Percentiles rank a stretch among this genome's conserved stretches.
Evolutionary conservation across 2,329 filamentous ascomycete species (phyloP).

Genomic region (Magnaporthiopsis incrustans): DNA sequence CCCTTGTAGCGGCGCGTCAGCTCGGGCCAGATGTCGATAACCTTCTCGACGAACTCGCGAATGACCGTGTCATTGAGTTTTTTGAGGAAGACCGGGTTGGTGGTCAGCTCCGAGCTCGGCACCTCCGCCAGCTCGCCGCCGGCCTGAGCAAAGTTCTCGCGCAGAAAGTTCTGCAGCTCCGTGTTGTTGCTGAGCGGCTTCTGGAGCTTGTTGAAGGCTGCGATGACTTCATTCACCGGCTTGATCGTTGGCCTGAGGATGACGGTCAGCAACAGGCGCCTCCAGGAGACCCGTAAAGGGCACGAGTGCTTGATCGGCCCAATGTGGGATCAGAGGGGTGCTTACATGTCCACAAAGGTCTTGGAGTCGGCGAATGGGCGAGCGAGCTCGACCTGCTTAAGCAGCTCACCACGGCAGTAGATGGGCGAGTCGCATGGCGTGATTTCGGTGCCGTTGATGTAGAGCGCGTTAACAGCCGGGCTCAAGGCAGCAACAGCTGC

Average conservation of each 20-base stretch:
- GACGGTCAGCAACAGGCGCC: constrained; percentile 1
- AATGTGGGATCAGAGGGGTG: constrained; percentile 8
- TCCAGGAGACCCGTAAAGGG: neutral
- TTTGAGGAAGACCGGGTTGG: constrained; percentile 49
- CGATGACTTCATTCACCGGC: constrained; percentile 51
- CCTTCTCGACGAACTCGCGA: constrained; percentile 51
- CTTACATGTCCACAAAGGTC: constrained; percentile 62
- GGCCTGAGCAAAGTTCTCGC: constrained; percentile 54
- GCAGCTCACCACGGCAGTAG: constrained; percentile 59
- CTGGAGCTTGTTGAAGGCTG: constrained; percentile 49
- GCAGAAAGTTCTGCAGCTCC: constrained; percentile 53
- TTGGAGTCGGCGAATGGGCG: constrained; percentile 59
- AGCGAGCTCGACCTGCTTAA: constrained; percentile 55
- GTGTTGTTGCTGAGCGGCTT: constrained; percentile 57
- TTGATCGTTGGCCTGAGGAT: constrained; percentile 46
- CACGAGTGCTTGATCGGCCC: neutral
- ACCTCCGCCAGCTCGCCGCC: constrained; percentile 54
- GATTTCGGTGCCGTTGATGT: constrained; percentile 50
- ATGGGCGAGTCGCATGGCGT: constrained; percentile 60
- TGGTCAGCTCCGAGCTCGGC: constrained; percentile 39
- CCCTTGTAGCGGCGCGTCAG: constrained; percentile 52
- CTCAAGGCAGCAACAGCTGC: constrained; percentile 20
- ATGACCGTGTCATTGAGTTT: constrained; percentile 50
- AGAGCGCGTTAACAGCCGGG: constrained; percentile 36
- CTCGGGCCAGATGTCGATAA: constrained; percentile 63